phyloP scores from a whole-genome alignment of 176 grass and related monocot genomes.

The Panicum miliaceum region DNA sequence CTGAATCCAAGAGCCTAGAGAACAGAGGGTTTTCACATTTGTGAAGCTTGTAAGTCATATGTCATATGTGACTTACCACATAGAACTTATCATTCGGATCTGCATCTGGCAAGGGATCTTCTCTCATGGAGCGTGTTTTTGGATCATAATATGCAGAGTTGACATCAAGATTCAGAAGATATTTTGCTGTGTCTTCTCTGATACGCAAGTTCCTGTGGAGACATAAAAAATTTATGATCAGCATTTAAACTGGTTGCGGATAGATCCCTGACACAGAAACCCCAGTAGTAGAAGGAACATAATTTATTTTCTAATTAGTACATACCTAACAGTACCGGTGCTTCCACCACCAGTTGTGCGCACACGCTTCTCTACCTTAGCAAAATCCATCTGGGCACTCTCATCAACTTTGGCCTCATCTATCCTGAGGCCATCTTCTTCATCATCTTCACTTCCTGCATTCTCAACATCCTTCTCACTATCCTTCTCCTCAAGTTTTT shows the following conservation, averaged over 20 bases:
- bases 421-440: constrained; percentile 78
- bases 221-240: not conserved
- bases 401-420: constrained; percentile 99
- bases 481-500: constrained; percentile 94
- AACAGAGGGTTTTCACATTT: not conserved
- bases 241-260: not conserved
- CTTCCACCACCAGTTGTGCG: constrained; percentile 96
- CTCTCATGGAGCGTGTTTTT: constrained; percentile 95
- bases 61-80: constrained; percentile 48
- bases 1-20: not conserved
- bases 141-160: constrained; percentile 99
- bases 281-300: not conserved
- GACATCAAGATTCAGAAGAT: constrained; percentile 91
- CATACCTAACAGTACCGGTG: constrained; percentile 92
- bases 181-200: constrained; percentile 95
- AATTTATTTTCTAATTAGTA: not conserved
- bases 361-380: constrained; percentile 97
- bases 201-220: constrained; percentile 90
- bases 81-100: constrained; percentile 99
- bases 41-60: not conserved
- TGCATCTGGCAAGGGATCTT: constrained; percentile 88
- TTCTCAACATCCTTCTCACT: constrained; percentile 54
- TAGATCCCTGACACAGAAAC: not conserved
- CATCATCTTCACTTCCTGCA: constrained; percentile 72
- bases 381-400: constrained; percentile 96